phyloP scores from a whole-genome alignment of 179 eudicot genomes.

The Nepenthes alata region DNA sequence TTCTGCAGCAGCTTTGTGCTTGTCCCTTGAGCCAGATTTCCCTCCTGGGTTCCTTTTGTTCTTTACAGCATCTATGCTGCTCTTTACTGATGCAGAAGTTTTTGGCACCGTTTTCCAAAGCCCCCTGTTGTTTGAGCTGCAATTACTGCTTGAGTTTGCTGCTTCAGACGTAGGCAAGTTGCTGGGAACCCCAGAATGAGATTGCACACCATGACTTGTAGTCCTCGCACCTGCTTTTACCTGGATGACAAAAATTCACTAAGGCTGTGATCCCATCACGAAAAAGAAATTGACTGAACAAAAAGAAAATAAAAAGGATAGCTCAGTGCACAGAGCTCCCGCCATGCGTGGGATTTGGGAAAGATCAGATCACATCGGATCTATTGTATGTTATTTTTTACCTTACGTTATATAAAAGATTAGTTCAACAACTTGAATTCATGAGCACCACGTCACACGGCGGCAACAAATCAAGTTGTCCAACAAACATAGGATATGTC shows the following conservation, averaged over 20 bases:
- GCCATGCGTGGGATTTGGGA: no score
- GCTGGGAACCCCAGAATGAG: conserved; percentile 26
- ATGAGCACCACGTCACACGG: no score
- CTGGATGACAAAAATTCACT: conserved; percentile 6
- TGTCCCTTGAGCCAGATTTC: conserved; percentile 1
- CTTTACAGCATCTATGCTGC: background rate
- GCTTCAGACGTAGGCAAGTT: conserved; percentile 18
- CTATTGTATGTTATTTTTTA: no score
- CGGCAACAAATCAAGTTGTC: no score
- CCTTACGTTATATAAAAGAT: no score
- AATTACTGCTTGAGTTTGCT: conserved; percentile 22
- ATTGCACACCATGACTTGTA: conserved; percentile 15
- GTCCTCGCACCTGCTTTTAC: conserved; percentile 27
- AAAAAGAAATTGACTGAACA: background rate
- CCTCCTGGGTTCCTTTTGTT: conserved; percentile 7
- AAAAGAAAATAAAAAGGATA: background rate
- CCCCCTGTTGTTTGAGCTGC: conserved; percentile 22
- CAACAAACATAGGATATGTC: no score
- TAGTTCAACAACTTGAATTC: no score
- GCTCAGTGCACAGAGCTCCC: no score
- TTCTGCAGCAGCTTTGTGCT: conserved; percentile 7
- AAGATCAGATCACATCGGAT: no score
- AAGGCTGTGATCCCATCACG: no score
- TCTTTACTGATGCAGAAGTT: conserved; percentile 6
- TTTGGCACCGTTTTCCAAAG: conserved; percentile 14